Conservation (phyloP, 2,329 filamentous ascomycete genomes). For the Cladosporium phlei region DNA sequence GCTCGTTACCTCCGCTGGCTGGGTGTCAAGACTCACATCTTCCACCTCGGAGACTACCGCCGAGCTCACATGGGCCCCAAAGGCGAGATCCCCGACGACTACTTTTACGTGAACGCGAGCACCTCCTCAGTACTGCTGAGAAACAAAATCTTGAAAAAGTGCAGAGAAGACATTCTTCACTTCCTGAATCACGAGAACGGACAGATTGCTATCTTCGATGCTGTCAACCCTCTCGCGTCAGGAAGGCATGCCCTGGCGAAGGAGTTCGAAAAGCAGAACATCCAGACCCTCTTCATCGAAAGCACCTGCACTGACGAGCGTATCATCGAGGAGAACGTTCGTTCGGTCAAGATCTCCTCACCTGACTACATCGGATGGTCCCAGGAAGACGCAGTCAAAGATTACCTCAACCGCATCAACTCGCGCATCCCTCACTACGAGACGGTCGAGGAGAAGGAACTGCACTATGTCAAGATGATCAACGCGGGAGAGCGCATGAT, state of each 20-base stretch:
- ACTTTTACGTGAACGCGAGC: constrained; percentile 94
- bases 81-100: constrained; percentile 86
- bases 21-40: constrained; percentile 95
- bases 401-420: constrained; percentile 86
- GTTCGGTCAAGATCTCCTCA: constrained; percentile 95
- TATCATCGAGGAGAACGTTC: constrained; percentile 93
- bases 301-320: constrained; percentile 89
- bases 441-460: constrained; percentile 87
- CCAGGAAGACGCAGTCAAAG: constrained; percentile 82
- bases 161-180: constrained; percentile 91
- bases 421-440: constrained; percentile 93
- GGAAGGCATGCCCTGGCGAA: constrained; percentile 82
- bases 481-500: constrained; percentile 90
- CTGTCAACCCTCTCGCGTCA: constrained; percentile 83
- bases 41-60: constrained; percentile 94
- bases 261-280: constrained; percentile 96
- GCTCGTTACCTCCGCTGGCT: constrained; percentile 94
- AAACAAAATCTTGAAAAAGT: constrained; percentile 97
- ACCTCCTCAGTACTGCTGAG: constrained; percentile 87
- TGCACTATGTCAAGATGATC: constrained; percentile 99
- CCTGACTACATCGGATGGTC: constrained; percentile 95
- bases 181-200: constrained; percentile 97
- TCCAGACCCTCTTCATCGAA: constrained; percentile 94
- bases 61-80: constrained; percentile 81
- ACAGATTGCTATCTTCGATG: constrained; percentile 97